A percentile compares a stretch with the other conserved stretches of the same genome.
Conservation (phyloP, 257 asterid genomes). For the Henckelia pumila region DNA sequence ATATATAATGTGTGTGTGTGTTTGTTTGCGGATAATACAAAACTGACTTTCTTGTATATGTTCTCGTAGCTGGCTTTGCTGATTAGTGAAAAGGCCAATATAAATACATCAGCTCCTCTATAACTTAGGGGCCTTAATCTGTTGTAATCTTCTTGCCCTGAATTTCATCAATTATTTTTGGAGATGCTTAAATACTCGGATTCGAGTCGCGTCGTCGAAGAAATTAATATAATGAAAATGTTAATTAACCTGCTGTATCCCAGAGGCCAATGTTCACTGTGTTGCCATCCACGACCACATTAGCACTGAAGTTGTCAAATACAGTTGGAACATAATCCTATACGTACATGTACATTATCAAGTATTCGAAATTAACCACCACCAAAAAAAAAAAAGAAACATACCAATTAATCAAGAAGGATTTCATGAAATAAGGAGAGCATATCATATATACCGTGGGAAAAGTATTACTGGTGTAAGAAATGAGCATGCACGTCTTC, state of each 20-base stretch:
- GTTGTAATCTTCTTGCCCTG: slow-evolving; percentile 93
- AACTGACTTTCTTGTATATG: slow-evolving; percentile 62
- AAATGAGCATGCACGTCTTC: slow-evolving; percentile 84
- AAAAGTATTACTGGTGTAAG: slow-evolving; percentile 79
- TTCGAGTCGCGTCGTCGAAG: neutral
- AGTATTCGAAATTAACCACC: neutral
- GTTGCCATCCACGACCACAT: slow-evolving; percentile 84
- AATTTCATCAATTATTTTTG: neutral
- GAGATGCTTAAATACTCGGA: neutral
- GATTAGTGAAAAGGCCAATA: slow-evolving; percentile 69
- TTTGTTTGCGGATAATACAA: neutral
- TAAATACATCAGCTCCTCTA: slow-evolving; percentile 85
- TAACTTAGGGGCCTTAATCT: slow-evolving; percentile 82
- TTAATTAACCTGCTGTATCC: slow-evolving; percentile 75
- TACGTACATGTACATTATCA: neutral
- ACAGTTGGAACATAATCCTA: slow-evolving; percentile 92
- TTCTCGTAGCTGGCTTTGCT: slow-evolving; percentile 92
- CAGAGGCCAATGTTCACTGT: slow-evolving; percentile 84
- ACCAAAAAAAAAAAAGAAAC: too few species aligned
- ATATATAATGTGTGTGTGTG: too few species aligned
- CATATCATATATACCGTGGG: too few species aligned
- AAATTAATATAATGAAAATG: too few species aligned
- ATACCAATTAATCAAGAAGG: too few species aligned
- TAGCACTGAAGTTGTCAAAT: slow-evolving; percentile 86
- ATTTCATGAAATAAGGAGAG: too few species aligned